Evolutionary conservation across 2,329 filamentous ascomycete genomes (phyloP).

Genomic region (Calonectria montana): DNA sequence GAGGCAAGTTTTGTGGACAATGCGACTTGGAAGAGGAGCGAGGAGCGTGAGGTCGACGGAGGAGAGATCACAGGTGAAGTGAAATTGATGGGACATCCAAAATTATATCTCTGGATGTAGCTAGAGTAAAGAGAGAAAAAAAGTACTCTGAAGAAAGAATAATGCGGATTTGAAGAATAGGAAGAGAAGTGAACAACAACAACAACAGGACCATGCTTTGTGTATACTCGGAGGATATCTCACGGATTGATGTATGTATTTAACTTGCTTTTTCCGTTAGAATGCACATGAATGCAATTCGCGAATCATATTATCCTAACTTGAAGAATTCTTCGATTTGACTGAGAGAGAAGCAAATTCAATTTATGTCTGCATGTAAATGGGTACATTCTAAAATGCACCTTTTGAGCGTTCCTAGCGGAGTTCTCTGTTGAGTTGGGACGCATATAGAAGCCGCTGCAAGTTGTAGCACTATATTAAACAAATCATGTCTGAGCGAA

Average conservation of each 20-base stretch:
- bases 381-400: neutral
- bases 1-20: neutral
- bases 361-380: neutral
- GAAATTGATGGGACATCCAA: neutral
- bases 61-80: neutral
- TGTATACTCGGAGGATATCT: too few species aligned
- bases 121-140: too few species aligned
- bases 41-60: neutral
- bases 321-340: neutral
- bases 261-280: too few species aligned
- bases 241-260: too few species aligned
- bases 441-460: neutral
- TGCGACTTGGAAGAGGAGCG: neutral
- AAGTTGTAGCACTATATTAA: neutral
- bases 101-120: neutral
- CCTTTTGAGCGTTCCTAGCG: neutral
- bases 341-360: neutral
- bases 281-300: too few species aligned
- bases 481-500: neutral
- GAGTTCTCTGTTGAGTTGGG: neutral
- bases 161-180: too few species aligned
- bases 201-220: too few species aligned
- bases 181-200: too few species aligned
- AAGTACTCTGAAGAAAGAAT: too few species aligned
- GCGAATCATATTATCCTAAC: neutral